These are phyloP conservation scores for Plantago lanceolata DNA, from an alignment of 305 asterid species.

Conservation along the genomic window DNA sequence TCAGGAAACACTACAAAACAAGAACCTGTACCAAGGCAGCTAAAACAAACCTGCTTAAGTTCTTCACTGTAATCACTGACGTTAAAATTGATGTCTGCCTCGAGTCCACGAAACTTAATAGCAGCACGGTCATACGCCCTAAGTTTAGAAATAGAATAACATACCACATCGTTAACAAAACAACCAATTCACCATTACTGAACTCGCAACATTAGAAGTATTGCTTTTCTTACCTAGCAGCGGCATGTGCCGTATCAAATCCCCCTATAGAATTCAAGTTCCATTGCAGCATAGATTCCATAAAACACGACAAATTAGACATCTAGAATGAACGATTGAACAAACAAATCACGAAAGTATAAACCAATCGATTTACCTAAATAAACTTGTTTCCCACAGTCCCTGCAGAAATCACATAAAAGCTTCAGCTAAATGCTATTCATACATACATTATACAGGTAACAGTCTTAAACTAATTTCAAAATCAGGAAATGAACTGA, in stretches of 20 bases:
- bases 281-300: slow-evolving; percentile 18
- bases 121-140: slow-evolving; percentile 99
- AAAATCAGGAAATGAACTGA: slow-evolving; percentile 6
- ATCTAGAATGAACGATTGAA: background rate
- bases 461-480: slow-evolving; percentile 1
- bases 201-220: slow-evolving; percentile 19
- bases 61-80: slow-evolving; percentile 72
- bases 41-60: slow-evolving; percentile 59
- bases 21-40: slow-evolving; percentile 6
- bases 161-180: background rate
- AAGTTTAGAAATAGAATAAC: slow-evolving; percentile 22
- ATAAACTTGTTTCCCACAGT: slow-evolving; percentile 91
- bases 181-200: slow-evolving; percentile 15
- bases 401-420: slow-evolving; percentile 58
- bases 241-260: slow-evolving; percentile 93
- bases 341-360: slow-evolving; percentile 11
- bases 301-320: slow-evolving; percentile 21
- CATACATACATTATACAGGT: slow-evolving; percentile 3
- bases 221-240: slow-evolving; percentile 61
- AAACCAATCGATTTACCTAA: slow-evolving; percentile 46
- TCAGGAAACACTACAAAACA: background rate
- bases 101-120: slow-evolving; percentile 79
- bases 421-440: slow-evolving; percentile 28
- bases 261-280: slow-evolving; percentile 50
- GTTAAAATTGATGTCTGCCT: slow-evolving; percentile 84